Percentiles rank a stretch among this genome's conserved stretches.
These are phyloP conservation scores for Crithidia acanthocephali DNA, from an alignment of 208 protist species.

Conservation along the genomic window DNA sequence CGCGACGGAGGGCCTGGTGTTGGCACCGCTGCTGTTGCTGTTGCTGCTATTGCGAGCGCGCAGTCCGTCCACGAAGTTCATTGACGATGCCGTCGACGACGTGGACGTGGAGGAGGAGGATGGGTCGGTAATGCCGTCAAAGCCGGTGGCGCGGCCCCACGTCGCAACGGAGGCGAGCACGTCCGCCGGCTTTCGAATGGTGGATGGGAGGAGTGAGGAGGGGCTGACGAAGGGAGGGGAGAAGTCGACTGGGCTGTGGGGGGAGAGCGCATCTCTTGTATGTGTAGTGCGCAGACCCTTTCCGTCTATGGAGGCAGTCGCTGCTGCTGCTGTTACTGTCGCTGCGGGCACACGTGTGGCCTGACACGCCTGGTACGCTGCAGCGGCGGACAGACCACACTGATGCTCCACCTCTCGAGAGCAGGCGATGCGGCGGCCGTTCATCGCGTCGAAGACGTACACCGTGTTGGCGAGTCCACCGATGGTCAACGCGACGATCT, in stretches of 20 bases:
- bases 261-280: not conserved
- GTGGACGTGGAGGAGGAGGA: conserved; percentile 6
- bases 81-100: not conserved
- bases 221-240: not conserved
- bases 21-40: not conserved
- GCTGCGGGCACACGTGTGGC: not conserved
- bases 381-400: conserved; percentile 12
- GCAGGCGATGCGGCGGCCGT: conserved; percentile 46
- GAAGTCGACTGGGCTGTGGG: not conserved
- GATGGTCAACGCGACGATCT: conserved; percentile 57
- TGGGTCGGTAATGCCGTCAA: conserved; percentile 30
- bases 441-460: conserved; percentile 74
- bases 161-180: conserved; percentile 28
- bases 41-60: not conserved
- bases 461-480: conserved; percentile 64
- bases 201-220: conserved; percentile 6
- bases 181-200: conserved; percentile 29
- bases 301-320: not conserved
- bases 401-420: conserved; percentile 22
- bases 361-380: conserved; percentile 2
- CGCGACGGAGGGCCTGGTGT: not conserved
- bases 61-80: not conserved
- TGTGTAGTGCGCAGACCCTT: not conserved
- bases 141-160: conserved; percentile 33
- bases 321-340: not conserved